Evolutionary conservation across 352 stramenopile species (phyloP).

Genomic region (Phytophthora palmivora): DNA sequence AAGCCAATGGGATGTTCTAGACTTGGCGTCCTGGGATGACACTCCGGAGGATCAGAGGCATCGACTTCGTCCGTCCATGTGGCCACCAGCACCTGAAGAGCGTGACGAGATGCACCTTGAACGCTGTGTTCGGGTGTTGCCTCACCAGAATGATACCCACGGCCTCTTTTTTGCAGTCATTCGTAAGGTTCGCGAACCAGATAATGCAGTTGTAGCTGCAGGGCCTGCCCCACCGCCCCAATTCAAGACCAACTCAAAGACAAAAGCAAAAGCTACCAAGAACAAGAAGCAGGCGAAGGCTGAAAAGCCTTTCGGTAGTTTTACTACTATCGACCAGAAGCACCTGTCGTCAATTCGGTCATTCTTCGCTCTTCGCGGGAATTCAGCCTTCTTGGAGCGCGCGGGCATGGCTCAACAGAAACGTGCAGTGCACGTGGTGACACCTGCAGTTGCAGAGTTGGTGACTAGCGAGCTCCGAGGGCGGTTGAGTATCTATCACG

Average conservation of each 20-base stretch:
- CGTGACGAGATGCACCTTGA: constrained; percentile 77
- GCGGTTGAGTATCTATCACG: constrained; percentile 68
- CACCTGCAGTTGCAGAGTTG: constrained; percentile 54
- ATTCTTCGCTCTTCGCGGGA: constrained; percentile 54
- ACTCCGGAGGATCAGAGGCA: constrained; percentile 58
- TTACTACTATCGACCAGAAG: constrained; percentile 50
- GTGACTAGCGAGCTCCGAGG: constrained; percentile 46
- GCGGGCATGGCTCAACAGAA: constrained; percentile 71
- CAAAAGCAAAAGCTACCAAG: constrained; percentile 20
- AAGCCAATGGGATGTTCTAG: constrained; percentile 68
- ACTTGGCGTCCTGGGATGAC: constrained; percentile 65
- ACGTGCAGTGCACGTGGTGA: constrained; percentile 72
- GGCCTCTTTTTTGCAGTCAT: constrained; percentile 98
- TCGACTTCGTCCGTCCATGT: constrained; percentile 83
- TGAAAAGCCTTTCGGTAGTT: constrained; percentile 72
- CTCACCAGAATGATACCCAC: constrained; percentile 98
- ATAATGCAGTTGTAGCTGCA: constrained; percentile 32
- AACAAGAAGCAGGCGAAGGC: constrained; percentile 66
- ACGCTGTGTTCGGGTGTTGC: constrained; percentile 94
- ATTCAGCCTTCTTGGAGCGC: constrained; percentile 62
- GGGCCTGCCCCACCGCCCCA: constrained; percentile 38
- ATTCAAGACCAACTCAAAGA: constrained; percentile 39
- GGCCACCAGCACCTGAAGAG: constrained; percentile 71
- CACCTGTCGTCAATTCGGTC: constrained; percentile 44
- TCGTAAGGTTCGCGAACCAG: constrained; percentile 63